phyloP scores from a whole-genome alignment of 2,329 filamentous ascomycete species.

The Curvularia verruculosa region DNA sequence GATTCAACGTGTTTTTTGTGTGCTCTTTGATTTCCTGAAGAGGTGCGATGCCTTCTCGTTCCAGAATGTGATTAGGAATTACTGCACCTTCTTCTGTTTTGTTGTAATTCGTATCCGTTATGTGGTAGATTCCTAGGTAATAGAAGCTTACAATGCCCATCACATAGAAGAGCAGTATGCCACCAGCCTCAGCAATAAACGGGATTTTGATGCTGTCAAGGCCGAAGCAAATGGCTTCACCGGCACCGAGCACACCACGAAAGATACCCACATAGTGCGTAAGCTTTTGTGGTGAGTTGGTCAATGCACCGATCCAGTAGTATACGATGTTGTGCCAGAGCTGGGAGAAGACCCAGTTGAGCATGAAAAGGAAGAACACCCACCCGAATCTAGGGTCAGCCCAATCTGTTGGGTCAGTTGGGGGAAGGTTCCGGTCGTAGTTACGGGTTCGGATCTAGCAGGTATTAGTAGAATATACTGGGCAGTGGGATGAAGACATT shows the following conservation, averaged over 20 bases:
- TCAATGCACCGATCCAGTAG: conserved; percentile 42
- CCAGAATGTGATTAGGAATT: conserved; percentile 36
- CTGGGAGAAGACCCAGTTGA: conserved; percentile 41
- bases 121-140: conserved; percentile 37
- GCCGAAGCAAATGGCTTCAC: conserved; percentile 41
- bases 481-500: not conserved
- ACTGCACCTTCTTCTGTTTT: conserved; percentile 33
- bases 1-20: not conserved
- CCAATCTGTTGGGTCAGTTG: conserved; percentile 37
- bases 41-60: conserved; percentile 27
- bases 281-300: conserved; percentile 41
- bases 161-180: conserved; percentile 38
- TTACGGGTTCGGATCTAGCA: conserved; percentile 37
- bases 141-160: conserved; percentile 36
- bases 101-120: conserved; percentile 42
- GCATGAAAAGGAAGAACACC: conserved; percentile 41
- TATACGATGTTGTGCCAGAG: conserved; percentile 43
- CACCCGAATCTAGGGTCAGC: conserved; percentile 33
- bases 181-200: conserved; percentile 37
- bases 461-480: not conserved
- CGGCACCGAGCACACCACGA: conserved; percentile 38
- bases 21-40: conserved; percentile 19
- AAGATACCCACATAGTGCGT: conserved; percentile 43
- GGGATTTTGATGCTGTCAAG: conserved; percentile 41
- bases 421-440: conserved; percentile 33